Evolutionary conservation across 352 stramenopile genomes (phyloP).

Genomic region (Blastocystis sp.): DNA sequence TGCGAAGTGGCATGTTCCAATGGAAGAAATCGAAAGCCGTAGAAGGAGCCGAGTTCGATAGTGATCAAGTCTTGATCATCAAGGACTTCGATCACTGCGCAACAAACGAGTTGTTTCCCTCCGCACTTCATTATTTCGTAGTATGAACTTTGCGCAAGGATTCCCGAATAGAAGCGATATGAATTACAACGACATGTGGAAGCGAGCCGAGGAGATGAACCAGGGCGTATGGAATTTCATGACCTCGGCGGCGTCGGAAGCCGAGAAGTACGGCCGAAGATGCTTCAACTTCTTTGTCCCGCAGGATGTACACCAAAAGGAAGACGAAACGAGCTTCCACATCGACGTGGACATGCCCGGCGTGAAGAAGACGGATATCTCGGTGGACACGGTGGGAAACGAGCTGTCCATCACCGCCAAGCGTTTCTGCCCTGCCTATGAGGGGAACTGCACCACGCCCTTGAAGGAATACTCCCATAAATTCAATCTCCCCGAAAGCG

Average conservation of each 20-base stretch:
- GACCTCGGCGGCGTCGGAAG: no score
- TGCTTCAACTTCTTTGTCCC: not conserved
- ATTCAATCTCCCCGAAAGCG: not conserved
- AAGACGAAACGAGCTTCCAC: not conserved
- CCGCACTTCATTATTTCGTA: no score
- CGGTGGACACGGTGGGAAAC: constrained; percentile 4
- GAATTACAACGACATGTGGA: no score
- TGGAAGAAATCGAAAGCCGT: not conserved
- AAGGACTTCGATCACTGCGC: not conserved
- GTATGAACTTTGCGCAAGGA: no score
- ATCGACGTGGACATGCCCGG: not conserved
- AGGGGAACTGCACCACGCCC: not conserved
- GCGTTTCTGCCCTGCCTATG: not conserved
- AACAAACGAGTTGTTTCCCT: no score
- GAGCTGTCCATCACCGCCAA: not conserved
- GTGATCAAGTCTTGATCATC: not conserved
- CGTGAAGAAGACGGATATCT: constrained; percentile 13
- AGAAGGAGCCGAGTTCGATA: not conserved
- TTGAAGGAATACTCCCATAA: not conserved
- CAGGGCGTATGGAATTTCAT: no score
- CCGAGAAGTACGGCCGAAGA: not conserved
- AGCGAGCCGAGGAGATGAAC: not conserved
- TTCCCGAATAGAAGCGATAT: no score
- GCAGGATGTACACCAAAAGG: not conserved
- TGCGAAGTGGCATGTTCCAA: not conserved